Base-by-base conservation (phyloP, 805 yeast genomes). In the Metschnikowia aberdeeniae region DNA sequence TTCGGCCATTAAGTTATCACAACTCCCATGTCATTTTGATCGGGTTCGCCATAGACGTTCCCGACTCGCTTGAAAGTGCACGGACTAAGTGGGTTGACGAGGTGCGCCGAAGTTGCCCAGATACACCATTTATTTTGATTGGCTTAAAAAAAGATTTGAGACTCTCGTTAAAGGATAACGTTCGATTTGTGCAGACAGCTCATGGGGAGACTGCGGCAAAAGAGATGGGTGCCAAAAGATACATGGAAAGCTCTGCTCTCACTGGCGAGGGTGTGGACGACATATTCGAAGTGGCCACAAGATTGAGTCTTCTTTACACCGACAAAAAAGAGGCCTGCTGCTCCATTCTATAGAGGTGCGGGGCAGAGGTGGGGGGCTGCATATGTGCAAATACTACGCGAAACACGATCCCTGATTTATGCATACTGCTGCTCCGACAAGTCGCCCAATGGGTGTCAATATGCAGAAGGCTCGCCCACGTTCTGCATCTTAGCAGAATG, bases 231-330 rank as follows among this genome's bases (percentile, higher is more conserved):
- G 97, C 97, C 1, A 81, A 84, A 51, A 76, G 72, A 50, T 90
- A 87, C 60, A 66, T 90, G 59, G 97, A 90, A 58, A 88, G 97
- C 60, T 86, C 95, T 39, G 89, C 97, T 1, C 69, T 90, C 53
- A 87, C 96, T 2, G 97, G 97, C 4, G 96, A 88, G 60, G 95
- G 95, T 10, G 97, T 90, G 19, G 97, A 89, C 63, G 95, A 87
- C 59, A 90, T 90, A 2, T 89, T 90, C 62, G 97, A 90, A 65
- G 80, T 81, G 41, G 97, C 97, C 12, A 87, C 96, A 1, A 74
- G 97, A 54, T 82, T 90, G 3, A 84, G 93, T 59, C 67, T 89
- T 45, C 65, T 89, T 30, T 60, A 60, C 27, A 41, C 56, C 14
- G 66, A 64, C 37, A 56, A 62, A 3, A 52, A 52, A 34, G 55